Conservation (phyloP, 2,329 filamentous ascomycete species). For the Tolypocladium ovalisporum region DNA sequence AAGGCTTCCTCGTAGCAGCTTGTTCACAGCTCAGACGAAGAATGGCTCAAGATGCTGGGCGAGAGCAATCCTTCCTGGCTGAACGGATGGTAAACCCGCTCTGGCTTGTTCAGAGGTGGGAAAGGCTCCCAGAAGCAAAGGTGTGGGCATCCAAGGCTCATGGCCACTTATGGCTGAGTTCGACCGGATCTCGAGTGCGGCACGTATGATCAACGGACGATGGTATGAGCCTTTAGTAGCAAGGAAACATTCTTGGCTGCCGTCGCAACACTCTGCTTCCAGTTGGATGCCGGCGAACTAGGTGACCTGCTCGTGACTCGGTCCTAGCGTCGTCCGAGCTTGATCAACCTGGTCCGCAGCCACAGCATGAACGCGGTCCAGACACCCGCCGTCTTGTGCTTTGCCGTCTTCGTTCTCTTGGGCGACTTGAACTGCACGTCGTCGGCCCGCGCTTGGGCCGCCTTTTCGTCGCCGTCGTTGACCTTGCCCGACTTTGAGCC, state of each 20-base stretch:
- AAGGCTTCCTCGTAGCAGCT: neutral
- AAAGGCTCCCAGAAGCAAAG: neutral
- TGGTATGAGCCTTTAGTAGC: neutral
- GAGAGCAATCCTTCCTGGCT: neutral
- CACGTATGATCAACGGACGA: neutral
- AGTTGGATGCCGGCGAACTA: neutral
- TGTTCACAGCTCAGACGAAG: neutral
- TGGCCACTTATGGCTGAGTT: neutral
- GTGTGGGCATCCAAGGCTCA: neutral
- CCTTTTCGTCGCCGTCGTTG: constrained; percentile 12
- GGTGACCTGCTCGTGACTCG: constrained; percentile 7
- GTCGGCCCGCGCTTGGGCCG: constrained; percentile 21
- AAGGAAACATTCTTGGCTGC: neutral
- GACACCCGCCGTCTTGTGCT: constrained; percentile 48
- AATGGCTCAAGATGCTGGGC: neutral
- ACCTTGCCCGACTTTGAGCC: constrained; percentile 13
- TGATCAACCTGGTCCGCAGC: constrained; percentile 43
- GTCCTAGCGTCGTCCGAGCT: constrained; percentile 27
- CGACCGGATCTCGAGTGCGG: neutral
- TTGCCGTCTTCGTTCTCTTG: constrained; percentile 35
- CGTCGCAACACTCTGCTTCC: neutral
- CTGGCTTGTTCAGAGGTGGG: neutral
- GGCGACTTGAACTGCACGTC: constrained; percentile 32
- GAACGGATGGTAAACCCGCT: neutral
- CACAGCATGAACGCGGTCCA: constrained; percentile 56